Base-by-base conservation (phyloP, 108 stramenopile species). In the Thalassiosira profunda region DNA sequence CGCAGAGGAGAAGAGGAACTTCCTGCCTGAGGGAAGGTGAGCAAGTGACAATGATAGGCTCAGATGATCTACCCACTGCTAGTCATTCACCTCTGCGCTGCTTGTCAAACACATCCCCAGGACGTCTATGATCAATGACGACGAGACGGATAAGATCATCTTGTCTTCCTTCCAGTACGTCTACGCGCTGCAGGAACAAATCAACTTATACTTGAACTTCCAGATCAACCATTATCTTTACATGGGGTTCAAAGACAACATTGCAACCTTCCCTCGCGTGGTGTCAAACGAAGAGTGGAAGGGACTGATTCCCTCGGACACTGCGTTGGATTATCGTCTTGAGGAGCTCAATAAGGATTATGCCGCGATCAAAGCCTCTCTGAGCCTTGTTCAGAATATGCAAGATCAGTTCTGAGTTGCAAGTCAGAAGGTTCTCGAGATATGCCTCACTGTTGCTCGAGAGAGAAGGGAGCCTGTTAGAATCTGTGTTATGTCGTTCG, bases 151-250 rank as follows among this genome's bases (percentile, higher is more conserved):
- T 17, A 48, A 72, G 57, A 85, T 89, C 36, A 52, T 89, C 40
- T 42, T 45, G 6, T 79, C 72, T 4, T 70, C 83, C 23, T 86
- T 84, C 38, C 59, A 80, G 52, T 89, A 89, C 61, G 77, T 86
- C 28, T 41, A 86, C 8, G 85, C 83, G 8, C 45, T 89, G 55
- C 58, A 70, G 14, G 81, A 83, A 62, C 72, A 70, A 29, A 86
- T 79, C 44, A 58, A 84, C 55, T 57, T 65, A 23, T 42, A 69
- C 29, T 68, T 84, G 21, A 74, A 74, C 28, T 89, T 89, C 49
- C 85, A 84, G 40, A 57, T 86, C 55, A 86, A 86, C 34, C 73
- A 86, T 53, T 79, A 84, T 45, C 49, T 89, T 28, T 89, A 82
- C 70, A 40, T 83, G 31, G 85, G 61, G 7, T 89, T 86, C 67